Conservation (phyloP, 768 basidiomycete genomes). For the Galerina marginata region DNA sequence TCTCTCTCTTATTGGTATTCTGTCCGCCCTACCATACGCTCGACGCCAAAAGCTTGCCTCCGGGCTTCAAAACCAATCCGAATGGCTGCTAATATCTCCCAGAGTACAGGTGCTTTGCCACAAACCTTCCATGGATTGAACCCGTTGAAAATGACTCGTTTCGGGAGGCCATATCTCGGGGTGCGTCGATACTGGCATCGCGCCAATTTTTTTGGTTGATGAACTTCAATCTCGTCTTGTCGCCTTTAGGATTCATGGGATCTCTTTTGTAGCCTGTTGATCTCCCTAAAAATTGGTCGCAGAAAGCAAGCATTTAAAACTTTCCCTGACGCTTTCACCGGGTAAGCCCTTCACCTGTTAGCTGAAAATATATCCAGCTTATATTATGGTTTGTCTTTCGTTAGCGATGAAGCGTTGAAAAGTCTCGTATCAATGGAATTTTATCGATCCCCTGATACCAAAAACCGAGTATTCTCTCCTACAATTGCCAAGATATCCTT, state of each 20-base stretch:
- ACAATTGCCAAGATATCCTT: background rate
- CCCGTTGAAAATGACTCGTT: conserved; percentile 1
- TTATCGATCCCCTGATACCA: background rate
- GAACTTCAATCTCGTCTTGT: background rate
- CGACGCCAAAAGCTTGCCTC: too few species aligned
- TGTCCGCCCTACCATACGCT: too few species aligned
- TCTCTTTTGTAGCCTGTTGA: conserved; percentile 14
- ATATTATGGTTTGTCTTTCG: background rate
- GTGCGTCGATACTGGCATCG: background rate
- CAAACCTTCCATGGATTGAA: background rate
- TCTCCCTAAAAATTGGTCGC: conserved; percentile 8
- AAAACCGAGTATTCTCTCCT: background rate
- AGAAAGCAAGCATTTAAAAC: conserved; percentile 12
- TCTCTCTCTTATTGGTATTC: too few species aligned
- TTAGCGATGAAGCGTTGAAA: conserved; percentile 14
- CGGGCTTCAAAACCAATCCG: too few species aligned
- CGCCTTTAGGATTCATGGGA: conserved; percentile 13
- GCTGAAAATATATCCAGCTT: background rate
- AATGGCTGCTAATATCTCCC: background rate
- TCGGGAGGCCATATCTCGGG: conserved; percentile 2
- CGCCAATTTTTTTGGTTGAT: background rate
- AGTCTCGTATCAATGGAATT: conserved; percentile 11
- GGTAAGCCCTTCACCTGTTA: background rate
- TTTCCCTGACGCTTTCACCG: conserved; percentile 9
- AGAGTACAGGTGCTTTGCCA: background rate